Evolutionary conservation across 495 filamentous ascomycete species (phyloP).

Genomic region (Eremomyces bilateralis): DNA sequence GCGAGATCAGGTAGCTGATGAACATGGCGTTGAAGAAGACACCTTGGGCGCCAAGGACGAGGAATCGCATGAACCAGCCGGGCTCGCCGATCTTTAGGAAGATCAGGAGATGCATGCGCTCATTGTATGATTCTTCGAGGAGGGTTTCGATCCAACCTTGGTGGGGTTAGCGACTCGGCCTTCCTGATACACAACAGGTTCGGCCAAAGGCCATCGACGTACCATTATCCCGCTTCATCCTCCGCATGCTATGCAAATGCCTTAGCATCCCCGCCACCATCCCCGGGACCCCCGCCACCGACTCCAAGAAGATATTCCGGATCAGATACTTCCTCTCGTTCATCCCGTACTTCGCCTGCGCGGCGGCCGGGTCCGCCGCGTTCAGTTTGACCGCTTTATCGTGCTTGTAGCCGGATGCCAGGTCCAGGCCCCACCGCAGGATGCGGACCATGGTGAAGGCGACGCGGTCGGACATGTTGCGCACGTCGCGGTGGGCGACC

Average conservation of each 20-base stretch:
- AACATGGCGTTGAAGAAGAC: conserved; percentile 95
- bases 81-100: conserved; percentile 88
- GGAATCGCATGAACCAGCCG: conserved; percentile 67
- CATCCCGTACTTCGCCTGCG: conserved; percentile 34
- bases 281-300: conserved; percentile 81
- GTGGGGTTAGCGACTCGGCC: too few species aligned
- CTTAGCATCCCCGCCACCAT: conserved; percentile 93
- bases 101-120: conserved; percentile 87
- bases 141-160: conserved; percentile 90
- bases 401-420: conserved; percentile 51
- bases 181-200: too few species aligned
- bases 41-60: conserved; percentile 63
- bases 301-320: conserved; percentile 82
- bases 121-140: conserved; percentile 85
- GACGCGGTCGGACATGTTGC: conserved; percentile 43
- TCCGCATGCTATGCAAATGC: conserved; percentile 61
- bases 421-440: conserved; percentile 44
- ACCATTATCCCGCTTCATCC: conserved; percentile 85
- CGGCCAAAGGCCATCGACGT: conserved; percentile 30
- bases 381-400: conserved; percentile 26
- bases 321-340: conserved; percentile 57
- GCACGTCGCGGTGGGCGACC: conserved; percentile 44
- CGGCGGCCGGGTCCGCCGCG: conserved; percentile 18
- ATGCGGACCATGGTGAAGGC: conserved; percentile 39
- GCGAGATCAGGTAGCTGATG: conserved; percentile 69